phyloP scores from a whole-genome alignment of 257 asterid genomes.

The Nicotiana otophora region DNA sequence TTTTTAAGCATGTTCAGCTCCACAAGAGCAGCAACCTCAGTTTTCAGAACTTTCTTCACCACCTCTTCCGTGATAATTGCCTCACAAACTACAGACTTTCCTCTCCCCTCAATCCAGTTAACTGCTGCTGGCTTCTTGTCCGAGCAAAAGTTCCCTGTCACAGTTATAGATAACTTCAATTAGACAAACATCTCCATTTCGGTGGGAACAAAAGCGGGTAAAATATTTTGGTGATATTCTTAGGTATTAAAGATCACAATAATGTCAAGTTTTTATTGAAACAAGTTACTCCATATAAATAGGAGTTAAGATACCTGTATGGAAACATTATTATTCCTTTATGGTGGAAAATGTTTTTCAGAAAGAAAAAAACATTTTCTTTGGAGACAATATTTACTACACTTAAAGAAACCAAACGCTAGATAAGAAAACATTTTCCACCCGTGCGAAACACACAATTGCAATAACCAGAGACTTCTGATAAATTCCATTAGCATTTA shows the following conservation, averaged over 20 bases:
- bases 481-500: neutral
- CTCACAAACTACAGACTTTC: constrained; percentile 49
- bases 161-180: neutral
- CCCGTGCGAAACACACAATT: neutral
- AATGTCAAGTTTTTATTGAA: neutral
- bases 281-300: neutral
- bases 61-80: constrained; percentile 44
- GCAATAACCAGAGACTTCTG: neutral
- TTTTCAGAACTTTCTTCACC: constrained; percentile 42
- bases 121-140: constrained; percentile 56
- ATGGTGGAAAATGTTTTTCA: neutral
- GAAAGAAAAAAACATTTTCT: neutral
- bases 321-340: neutral
- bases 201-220: too few species aligned
- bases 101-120: constrained; percentile 56
- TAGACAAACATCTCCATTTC: neutral
- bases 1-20: constrained; percentile 55
- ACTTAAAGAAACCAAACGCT: neutral
- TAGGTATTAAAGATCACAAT: neutral
- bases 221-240: neutral
- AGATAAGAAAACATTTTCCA: neutral
- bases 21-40: constrained; percentile 41
- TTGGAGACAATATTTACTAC: neutral
- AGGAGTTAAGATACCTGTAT: neutral
- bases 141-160: constrained; percentile 38